A percentile compares a stretch with the other conserved stretches of the same genome.
Evolutionary conservation across 345 rosid genomes (phyloP).

Genomic region (Linum tenue): DNA sequence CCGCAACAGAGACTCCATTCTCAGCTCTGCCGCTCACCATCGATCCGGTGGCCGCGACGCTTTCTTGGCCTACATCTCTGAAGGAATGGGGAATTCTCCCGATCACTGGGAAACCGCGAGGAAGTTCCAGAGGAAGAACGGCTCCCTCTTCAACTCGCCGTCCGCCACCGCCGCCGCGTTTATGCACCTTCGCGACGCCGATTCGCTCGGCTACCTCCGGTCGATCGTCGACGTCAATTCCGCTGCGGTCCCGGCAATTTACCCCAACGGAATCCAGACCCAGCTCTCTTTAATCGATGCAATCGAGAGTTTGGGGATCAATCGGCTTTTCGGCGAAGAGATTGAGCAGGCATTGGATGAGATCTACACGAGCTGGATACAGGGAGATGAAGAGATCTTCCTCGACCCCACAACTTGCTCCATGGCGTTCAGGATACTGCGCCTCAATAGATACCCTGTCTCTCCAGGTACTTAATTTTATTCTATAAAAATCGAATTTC

Average conservation of each 20-base stretch:
- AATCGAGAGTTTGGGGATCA: conserved; percentile 63
- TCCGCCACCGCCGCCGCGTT: background rate
- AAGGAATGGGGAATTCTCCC: background rate
- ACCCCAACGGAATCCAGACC: conserved; percentile 45
- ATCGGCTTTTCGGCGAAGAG: conserved; percentile 50
- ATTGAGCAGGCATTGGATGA: conserved; percentile 41
- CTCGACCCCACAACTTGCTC: conserved; percentile 50
- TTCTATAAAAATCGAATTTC: no score
- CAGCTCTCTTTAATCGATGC: conserved; percentile 52
- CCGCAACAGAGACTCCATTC: background rate
- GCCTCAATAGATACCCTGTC: conserved; percentile 56
- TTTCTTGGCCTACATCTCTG: background rate
- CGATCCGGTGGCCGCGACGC: background rate
- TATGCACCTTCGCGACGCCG: background rate
- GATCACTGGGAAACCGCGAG: background rate
- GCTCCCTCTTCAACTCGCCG: background rate
- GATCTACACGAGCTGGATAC: conserved; percentile 68
- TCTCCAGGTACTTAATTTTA: conserved; percentile 43
- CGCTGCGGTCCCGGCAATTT: conserved; percentile 57
- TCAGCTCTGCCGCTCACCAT: background rate
- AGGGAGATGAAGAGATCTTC: conserved; percentile 62
- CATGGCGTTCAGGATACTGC: conserved; percentile 63
- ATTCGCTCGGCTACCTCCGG: background rate
- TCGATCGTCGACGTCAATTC: background rate
- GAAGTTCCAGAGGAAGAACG: background rate